Base-by-base conservation (phyloP, 768 basidiomycete species). In the Boletus huronensis region DNA sequence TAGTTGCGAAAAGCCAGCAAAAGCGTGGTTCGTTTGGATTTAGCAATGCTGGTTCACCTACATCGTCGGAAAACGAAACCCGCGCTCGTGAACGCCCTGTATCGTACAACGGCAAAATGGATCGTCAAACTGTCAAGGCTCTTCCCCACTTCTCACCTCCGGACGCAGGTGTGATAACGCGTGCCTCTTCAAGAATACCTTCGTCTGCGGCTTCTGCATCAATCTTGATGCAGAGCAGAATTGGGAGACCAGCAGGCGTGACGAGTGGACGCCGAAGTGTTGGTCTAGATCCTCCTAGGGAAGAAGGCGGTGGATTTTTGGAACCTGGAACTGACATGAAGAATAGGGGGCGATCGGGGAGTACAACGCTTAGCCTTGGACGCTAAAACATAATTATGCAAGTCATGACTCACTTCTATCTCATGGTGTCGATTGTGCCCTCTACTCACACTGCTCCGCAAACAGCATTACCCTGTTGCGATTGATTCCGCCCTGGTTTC, bases 21-120 rank as follows among this genome's bases (percentile, higher is more conserved):
- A 86, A 88, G 62, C 79, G 86, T 51, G 79, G 82, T 19, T 88
- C 87, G 2, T 64, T 87, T n/a, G 83, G 84, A 46, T 71, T 79
- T 13, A 77, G 74, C 60, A 69, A 50, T 26, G 29, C 65, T 29
- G 60, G 61, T 43, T 72, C 71, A 44, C 71, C 70, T 10, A 52
- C 60, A 17, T 63, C 64, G 36, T 71, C 65, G 10, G 70, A 71
- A 49, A 61, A 48, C 21, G 70, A 72, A 44, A 31, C 17, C 13
- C 60, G 56, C 17, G 11, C 36, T 40, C 70, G 60, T 53, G 70
- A 71, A 35, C 69, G 67, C 16, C 62, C 72, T 17, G 16, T 46
- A 21, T 63, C 71, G 8, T 67, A 59, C 52, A 70, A 53, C n/a
- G 52, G 52, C 55, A 72, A 62, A 53, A 9, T 48, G 28, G 54